Base-by-base conservation (phyloP, 495 filamentous ascomycete species). In the Penicillium silybi region DNA sequence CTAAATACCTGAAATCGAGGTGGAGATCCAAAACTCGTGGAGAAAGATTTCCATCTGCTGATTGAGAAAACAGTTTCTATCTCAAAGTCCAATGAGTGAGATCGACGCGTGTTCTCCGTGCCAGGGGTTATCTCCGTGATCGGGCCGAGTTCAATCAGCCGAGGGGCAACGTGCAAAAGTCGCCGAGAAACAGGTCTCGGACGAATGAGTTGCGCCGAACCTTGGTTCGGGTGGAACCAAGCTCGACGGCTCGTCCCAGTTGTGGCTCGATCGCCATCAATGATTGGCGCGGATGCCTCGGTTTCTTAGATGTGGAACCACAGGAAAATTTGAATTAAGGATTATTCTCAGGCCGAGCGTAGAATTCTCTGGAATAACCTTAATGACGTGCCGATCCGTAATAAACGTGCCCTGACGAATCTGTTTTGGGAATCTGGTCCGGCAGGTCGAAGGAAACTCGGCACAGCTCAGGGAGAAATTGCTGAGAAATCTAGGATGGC, bases 321-420 rank as follows among this genome's bases (percentile, higher is more conserved):
- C 29, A 3, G 29, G 29, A 32, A 32, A 15, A 1, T 15, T 32
- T 32, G 9, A 13, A 23, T n/a, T n/a, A n/a, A n/a, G n/a, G 11
- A 32, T 32, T 15, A 32, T 32, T 15, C 29, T 13, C 29, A 32
- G 2, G 3, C 10, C 9, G 6, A 11, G 5, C 2, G 10, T 42
- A 38, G 54, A 57, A 49, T 49, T 53, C 39, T 53, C 50, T 57
- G 39, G 48, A 57, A 56, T 22, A 51, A 52, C 38, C 27, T 44
- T 49, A 53, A 23, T 47, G 44, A 52, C 34, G n/a, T 16, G 25
- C 20, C 16, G 38, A 52, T 43, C 53, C 48, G 50, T 32, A 4
- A 29, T 5, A 9, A 10, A 29, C 10, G 6, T 6, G 15, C 25
- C 13, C 29, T 23, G 7, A 54, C 17, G 15, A 10, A 18, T 39